phyloP scores from a whole-genome alignment of 441 rosid genomes.

The Lagerstroemia fauriei region DNA sequence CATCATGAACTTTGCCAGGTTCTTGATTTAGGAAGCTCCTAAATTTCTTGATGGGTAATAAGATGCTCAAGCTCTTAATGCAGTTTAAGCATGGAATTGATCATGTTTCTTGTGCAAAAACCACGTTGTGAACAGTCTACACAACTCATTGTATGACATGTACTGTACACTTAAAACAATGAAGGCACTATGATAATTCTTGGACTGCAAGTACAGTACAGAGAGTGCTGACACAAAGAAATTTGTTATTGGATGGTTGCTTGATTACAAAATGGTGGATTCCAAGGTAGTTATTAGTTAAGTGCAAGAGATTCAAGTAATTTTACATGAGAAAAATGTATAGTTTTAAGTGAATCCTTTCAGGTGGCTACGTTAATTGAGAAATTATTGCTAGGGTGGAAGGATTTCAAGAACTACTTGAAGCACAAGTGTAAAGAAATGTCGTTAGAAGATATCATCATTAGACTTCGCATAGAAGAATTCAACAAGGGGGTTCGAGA shows the following conservation, averaged over 20 bases:
- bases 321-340: not conserved
- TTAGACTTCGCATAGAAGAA: conserved; percentile 8
- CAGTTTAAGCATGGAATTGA: too few relatives aligned
- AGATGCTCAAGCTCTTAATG: too few relatives aligned
- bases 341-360: conserved; percentile 9
- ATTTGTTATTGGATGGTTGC: not conserved
- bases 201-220: conserved; percentile 8
- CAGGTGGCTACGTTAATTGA: conserved; percentile 2
- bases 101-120: too few relatives aligned
- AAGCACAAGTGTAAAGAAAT: conserved; percentile 20
- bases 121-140: too few relatives aligned
- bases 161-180: too few relatives aligned
- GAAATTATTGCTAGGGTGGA: conserved; percentile 1
- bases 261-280: not conserved
- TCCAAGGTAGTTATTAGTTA: conserved; percentile 8
- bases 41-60: too few relatives aligned
- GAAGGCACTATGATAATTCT: conserved; percentile 1
- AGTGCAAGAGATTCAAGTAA: conserved; percentile 12
- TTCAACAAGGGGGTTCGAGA: not conserved
- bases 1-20: too few relatives aligned
- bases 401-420: conserved; percentile 22
- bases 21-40: too few relatives aligned
- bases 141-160: too few relatives aligned
- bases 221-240: not conserved
- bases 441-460: conserved; percentile 8